These are phyloP conservation scores for Tripterygium wilfordii DNA, from an alignment of 177 flowering plant genomes.

Conservation along the genomic window DNA sequence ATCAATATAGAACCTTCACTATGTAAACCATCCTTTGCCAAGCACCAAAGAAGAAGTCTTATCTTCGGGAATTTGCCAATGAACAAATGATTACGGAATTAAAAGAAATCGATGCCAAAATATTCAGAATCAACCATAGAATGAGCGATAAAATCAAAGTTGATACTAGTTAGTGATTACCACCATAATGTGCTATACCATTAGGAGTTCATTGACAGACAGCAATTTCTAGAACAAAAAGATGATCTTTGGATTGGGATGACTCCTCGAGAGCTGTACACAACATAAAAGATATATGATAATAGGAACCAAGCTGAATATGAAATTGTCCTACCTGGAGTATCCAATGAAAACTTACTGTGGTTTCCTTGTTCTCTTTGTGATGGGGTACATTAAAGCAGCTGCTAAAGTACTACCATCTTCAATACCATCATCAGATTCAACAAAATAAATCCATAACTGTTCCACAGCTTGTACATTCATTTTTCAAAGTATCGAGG, in stretches of 20 bases:
- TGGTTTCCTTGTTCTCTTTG: neutral
- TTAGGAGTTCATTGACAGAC: too few relatives aligned
- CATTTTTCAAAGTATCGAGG: slow-evolving; percentile 42
- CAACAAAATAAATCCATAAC: slow-evolving; percentile 20
- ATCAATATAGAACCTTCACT: too few relatives aligned
- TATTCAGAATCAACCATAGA: too few relatives aligned
- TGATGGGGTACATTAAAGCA: neutral
- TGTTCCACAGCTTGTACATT: slow-evolving; percentile 51
- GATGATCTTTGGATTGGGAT: slow-evolving; percentile 37
- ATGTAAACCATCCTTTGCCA: too few relatives aligned
- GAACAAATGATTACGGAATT: too few relatives aligned
- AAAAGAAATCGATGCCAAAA: too few relatives aligned
- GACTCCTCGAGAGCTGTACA: slow-evolving; percentile 43
- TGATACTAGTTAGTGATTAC: too few relatives aligned
- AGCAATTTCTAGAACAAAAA: slow-evolving; percentile 35
- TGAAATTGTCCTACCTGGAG: neutral
- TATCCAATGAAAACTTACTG: too few relatives aligned
- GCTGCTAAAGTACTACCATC: neutral
- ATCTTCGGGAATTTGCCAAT: too few relatives aligned
- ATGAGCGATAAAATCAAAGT: too few relatives aligned
- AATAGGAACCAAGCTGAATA: neutral
- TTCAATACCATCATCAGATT: neutral
- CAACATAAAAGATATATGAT: neutral
- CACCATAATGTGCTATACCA: too few relatives aligned
- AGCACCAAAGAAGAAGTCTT: too few relatives aligned